Base-by-base conservation (phyloP, 192 early-diverging fungal species). In the Coemansia interrupta region DNA sequence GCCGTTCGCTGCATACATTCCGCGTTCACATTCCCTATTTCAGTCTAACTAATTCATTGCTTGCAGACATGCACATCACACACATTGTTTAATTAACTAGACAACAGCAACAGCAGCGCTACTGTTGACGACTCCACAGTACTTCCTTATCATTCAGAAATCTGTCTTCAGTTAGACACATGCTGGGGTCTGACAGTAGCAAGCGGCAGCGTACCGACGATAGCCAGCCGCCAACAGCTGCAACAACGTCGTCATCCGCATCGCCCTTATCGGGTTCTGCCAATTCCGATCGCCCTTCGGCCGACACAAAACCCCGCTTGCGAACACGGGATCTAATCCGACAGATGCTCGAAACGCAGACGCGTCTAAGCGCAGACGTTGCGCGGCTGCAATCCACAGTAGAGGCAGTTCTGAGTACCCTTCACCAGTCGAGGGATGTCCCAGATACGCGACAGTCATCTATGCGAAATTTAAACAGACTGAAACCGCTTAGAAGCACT, bases 181-280 rank as follows among this genome's bases (percentile, higher is more conserved):
- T 78, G 76, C 63, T 71, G 12, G 60, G 54, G 14, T 54, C 60
- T 15, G 76, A 78, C 66, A 53, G 70, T 55, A 66, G 59, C 47
- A 78, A 78, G 52, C 66, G 76, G 36, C 76, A 61, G 20, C 76
- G 76, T 24, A 68, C 63, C n/a, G 70, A 69, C n/a, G 61, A 65
- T 58, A 36, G 32, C 32, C 32, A 36, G 32, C 48, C 43, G 22
- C 51, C 66, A 55, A 42, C 73, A 24, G 23, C 61, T 1, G 38
- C 29, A 28, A 38, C 53, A 26, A 63, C 45, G 53, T 44, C 61
- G 19, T 39, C 61, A n/a, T 46, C 53, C 3, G 53, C 38, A 20
- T 38, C 61, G 20, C 51, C 51, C 3, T 19, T 39, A 39, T 32
- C 51, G 6, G 32, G 29, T 19, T 53, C 51, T 4, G 12, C 32